These are phyloP conservation scores for Hypoxylon sp. DNA, from an alignment of 2,329 filamentous ascomycete genomes.

Conservation along the genomic window DNA sequence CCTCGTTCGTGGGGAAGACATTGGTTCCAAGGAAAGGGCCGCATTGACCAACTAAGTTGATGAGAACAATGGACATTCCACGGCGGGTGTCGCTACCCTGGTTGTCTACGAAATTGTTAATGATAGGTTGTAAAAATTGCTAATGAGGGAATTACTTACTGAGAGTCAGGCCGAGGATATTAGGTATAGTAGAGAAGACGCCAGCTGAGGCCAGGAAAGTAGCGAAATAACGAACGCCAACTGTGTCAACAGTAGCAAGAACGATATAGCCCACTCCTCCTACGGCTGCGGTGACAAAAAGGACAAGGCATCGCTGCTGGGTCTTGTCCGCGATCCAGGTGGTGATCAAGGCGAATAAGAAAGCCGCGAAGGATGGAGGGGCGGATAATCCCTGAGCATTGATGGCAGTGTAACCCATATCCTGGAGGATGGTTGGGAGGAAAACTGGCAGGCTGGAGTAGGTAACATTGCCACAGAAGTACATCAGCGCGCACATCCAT, in stretches of 20 bases:
- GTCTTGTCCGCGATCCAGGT: slow-evolving; percentile 51
- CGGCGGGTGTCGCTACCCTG: slow-evolving; percentile 50
- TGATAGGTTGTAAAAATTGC: background rate
- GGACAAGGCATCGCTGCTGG: slow-evolving; percentile 49
- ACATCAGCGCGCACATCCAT: slow-evolving; percentile 84
- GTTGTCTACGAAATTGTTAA: slow-evolving; percentile 46
- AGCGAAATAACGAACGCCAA: slow-evolving; percentile 62
- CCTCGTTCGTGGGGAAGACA: slow-evolving; percentile 43
- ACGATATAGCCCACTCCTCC: slow-evolving; percentile 51
- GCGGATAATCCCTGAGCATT: slow-evolving; percentile 50
- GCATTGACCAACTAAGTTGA: slow-evolving; percentile 51
- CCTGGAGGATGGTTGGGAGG: slow-evolving; percentile 82
- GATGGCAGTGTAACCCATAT: slow-evolving; percentile 75
- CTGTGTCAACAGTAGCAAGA: slow-evolving; percentile 52
- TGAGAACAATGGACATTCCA: slow-evolving; percentile 50
- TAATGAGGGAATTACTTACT: slow-evolving; percentile 42
- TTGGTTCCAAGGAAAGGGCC: slow-evolving; percentile 51
- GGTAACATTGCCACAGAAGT: slow-evolving; percentile 88
- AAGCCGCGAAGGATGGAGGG: slow-evolving; percentile 50
- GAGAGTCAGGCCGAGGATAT: slow-evolving; percentile 48
- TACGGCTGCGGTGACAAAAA: slow-evolving; percentile 43
- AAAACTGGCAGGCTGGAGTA: slow-evolving; percentile 92
- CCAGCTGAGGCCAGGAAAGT: slow-evolving; percentile 63
- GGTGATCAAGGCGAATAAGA: slow-evolving; percentile 47
- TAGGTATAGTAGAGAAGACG: slow-evolving; percentile 54